Percentiles rank a stretch among this genome's conserved stretches.
phyloP scores from a whole-genome alignment of 2,329 filamentous ascomycete genomes.

The Verticillium nonalfalfae region DNA sequence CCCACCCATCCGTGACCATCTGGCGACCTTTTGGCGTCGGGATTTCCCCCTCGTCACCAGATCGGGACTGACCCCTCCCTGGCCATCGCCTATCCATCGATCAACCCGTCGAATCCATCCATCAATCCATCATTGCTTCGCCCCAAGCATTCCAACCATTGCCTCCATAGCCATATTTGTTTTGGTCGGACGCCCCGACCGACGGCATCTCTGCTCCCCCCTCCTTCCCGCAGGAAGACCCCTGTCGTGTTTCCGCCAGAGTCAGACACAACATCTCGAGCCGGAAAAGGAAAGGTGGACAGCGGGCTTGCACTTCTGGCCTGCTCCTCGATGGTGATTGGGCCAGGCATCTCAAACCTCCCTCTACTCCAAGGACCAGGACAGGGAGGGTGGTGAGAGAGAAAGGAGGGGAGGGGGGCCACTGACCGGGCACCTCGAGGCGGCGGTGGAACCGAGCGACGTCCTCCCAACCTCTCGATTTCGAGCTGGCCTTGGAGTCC shows the following conservation, averaged over 20 bases:
- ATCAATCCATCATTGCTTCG: conserved; percentile 1
- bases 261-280: neutral
- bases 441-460: conserved; percentile 8
- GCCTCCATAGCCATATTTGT: neutral
- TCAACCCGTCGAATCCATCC: neutral
- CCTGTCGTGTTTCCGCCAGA: neutral
- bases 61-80: conserved; percentile 1
- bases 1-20: neutral
- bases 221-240: neutral
- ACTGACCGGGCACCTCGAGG: neutral
- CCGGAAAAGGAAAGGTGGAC: neutral
- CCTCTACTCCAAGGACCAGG: neutral
- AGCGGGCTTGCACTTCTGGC: conserved; percentile 4
- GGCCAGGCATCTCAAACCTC: conserved; percentile 1
- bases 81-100: neutral
- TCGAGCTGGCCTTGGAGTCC: conserved; percentile 9
- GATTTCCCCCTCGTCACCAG: conserved; percentile 2
- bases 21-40: neutral
- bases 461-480: conserved; percentile 28
- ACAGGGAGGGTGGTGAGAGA: neutral
- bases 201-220: neutral
- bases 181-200: neutral
- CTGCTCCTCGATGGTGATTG: conserved; percentile 5
- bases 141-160: neutral
- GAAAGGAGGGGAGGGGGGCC: neutral